Conservation (phyloP, 2,329 filamentous ascomycete species). For the Hypoxylon sp. region DNA sequence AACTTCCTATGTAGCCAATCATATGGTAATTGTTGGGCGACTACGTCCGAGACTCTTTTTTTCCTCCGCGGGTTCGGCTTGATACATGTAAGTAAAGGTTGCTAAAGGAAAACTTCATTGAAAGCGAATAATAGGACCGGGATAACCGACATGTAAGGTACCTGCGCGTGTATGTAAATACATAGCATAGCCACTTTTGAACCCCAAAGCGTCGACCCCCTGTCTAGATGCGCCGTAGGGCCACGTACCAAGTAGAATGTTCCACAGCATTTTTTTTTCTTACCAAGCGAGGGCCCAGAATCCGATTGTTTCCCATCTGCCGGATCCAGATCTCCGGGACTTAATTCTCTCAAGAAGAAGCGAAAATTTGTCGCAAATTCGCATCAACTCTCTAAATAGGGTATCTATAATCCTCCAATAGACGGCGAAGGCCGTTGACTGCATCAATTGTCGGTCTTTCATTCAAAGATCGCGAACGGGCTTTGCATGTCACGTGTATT, state of each 20-base stretch:
- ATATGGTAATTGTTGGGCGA: neutral
- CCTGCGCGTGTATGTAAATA: slow-evolving; percentile 8
- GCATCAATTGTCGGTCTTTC: slow-evolving; percentile 2
- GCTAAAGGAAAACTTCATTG: slow-evolving; percentile 11
- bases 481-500: slow-evolving; percentile 38
- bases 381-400: neutral
- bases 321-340: slow-evolving; percentile 41
- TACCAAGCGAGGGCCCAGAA: slow-evolving; percentile 39
- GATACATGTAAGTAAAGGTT: neutral
- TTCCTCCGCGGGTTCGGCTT: neutral
- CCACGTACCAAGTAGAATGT: slow-evolving; percentile 38
- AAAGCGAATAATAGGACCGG: slow-evolving; percentile 22
- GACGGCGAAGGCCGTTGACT: slow-evolving; percentile 34
- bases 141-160: slow-evolving; percentile 39
- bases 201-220: slow-evolving; percentile 3
- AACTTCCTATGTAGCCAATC: neutral
- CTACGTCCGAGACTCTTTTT: neutral
- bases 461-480: slow-evolving; percentile 26
- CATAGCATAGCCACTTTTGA: slow-evolving; percentile 30
- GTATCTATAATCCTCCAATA: slow-evolving; percentile 13
- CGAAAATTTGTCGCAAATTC: neutral
- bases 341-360: slow-evolving; percentile 29
- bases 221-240: slow-evolving; percentile 18
- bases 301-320: slow-evolving; percentile 26
- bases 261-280: slow-evolving; percentile 33